Evolutionary conservation across 2,329 filamentous ascomycete species (phyloP).

Genomic region (Nannizzia gypsea): DNA sequence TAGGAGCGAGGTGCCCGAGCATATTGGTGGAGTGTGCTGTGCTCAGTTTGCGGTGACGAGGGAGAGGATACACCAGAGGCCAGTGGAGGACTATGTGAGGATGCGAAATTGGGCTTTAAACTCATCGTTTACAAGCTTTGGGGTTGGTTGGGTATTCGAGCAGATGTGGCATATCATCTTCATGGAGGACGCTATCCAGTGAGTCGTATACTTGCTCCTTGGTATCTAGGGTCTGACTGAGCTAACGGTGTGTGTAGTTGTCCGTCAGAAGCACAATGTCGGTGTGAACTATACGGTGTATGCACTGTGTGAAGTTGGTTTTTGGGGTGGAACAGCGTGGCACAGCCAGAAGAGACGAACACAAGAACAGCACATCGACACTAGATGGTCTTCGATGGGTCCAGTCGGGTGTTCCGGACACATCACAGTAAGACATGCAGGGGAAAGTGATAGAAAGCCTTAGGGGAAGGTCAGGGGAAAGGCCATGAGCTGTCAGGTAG

Average conservation of each 20-base stretch:
- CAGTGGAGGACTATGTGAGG: conserved; percentile 42
- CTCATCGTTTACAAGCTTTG: conserved; percentile 42
- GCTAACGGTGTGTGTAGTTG: conserved; percentile 4
- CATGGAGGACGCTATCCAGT: conserved; percentile 32
- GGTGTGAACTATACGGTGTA: conserved; percentile 9
- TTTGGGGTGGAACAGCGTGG: no score
- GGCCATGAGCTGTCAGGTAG: no score
- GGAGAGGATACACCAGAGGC: conserved; percentile 36
- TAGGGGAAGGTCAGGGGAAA: no score
- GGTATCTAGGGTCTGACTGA: neutral
- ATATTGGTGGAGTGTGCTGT: conserved; percentile 42
- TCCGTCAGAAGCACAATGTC: conserved; percentile 7
- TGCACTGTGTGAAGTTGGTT: neutral
- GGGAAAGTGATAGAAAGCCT: no score
- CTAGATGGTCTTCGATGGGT: no score
- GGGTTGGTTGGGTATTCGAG: conserved; percentile 51
- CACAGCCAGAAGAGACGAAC: neutral
- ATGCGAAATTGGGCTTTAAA: conserved; percentile 50
- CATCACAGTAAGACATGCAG: no score
- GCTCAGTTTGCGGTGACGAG: conserved; percentile 44
- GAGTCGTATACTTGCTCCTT: conserved; percentile 13
- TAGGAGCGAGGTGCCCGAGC: conserved; percentile 26
- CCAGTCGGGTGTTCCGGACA: no score
- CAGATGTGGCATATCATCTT: conserved; percentile 54
- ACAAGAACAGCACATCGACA: neutral